Conservation (phyloP, 176 grass and related monocot genomes). For the Musa schizocarpa region DNA sequence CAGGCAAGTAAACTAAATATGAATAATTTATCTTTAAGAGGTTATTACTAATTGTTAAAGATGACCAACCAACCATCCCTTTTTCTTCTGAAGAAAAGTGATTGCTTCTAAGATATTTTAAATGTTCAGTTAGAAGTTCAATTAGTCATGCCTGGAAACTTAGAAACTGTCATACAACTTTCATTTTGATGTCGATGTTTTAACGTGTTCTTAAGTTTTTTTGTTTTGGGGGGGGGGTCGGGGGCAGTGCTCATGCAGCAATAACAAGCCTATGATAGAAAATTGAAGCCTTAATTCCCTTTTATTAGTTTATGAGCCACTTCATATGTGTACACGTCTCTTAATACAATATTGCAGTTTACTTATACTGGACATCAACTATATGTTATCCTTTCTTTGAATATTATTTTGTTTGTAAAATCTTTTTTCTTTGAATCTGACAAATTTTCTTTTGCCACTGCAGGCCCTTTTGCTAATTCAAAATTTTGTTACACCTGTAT, state of each 20-base stretch:
- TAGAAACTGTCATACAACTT: too few species aligned
- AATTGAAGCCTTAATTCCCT: too few species aligned
- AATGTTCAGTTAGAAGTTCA: not conserved
- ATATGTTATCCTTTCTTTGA: not conserved
- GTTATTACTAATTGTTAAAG: not conserved
- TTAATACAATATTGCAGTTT: too few species aligned
- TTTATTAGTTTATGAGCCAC: too few species aligned
- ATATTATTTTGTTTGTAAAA: not conserved
- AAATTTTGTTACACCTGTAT: not conserved
- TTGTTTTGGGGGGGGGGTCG: too few species aligned
- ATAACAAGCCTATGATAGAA: too few species aligned
- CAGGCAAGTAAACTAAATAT: not conserved
- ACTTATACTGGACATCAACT: not conserved
- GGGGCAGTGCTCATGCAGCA: too few species aligned
- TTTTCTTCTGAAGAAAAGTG: not conserved
- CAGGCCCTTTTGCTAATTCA: not conserved
- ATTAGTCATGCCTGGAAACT: too few species aligned
- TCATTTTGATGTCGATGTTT: too few species aligned
- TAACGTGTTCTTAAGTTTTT: too few species aligned
- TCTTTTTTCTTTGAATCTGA: not conserved
- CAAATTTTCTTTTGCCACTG: not conserved
- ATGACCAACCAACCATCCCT: not conserved
- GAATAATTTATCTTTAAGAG: not conserved
- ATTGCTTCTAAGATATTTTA: not conserved
- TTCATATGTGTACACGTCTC: too few species aligned